Percentiles rank a stretch among this genome's conserved stretches.
These are phyloP conservation scores for Prunus padus DNA, from an alignment of 306 rosid genomes.

Conservation along the genomic window DNA sequence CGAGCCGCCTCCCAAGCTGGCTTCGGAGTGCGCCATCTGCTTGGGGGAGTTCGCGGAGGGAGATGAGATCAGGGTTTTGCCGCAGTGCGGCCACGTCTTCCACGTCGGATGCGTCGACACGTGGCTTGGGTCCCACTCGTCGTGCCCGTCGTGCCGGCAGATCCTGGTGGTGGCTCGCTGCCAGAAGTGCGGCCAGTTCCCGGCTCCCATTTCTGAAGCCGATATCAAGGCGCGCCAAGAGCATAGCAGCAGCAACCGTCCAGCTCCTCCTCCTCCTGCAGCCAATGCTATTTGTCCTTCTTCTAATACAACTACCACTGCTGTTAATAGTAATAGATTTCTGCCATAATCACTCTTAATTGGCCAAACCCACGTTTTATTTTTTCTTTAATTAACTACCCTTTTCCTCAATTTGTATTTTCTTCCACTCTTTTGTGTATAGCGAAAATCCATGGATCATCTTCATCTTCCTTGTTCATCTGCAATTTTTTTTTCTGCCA, in stretches of 20 bases:
- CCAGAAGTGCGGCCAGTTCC: slow-evolving; percentile 68
- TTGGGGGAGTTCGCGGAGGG: slow-evolving; percentile 56
- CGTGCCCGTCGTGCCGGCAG: slow-evolving; percentile 78
- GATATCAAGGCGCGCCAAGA: slow-evolving; percentile 39
- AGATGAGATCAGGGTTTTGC: slow-evolving; percentile 65
- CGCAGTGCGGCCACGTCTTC: slow-evolving; percentile 75
- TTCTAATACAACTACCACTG: slow-evolving; percentile 10
- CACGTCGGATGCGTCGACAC: slow-evolving; percentile 63
- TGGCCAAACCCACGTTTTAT: not conserved
- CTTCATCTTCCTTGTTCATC: not conserved
- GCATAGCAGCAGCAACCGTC: slow-evolving; percentile 17
- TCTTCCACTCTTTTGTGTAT: slow-evolving; percentile 5
- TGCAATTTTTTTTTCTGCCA: no score
- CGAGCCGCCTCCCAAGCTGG: slow-evolving; percentile 34
- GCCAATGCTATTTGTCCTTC: not conserved
- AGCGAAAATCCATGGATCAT: slow-evolving; percentile 11
- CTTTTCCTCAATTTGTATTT: slow-evolving; percentile 1
- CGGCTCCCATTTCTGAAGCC: slow-evolving; percentile 36
- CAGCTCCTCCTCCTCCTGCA: not conserved
- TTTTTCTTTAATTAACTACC: slow-evolving; percentile 11
- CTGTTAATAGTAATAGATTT: slow-evolving; percentile 18
- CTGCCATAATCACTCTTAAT: slow-evolving; percentile 31
- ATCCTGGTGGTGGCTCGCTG: slow-evolving; percentile 56
- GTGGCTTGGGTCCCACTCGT: slow-evolving; percentile 75
- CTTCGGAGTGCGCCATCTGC: slow-evolving; percentile 77